Evolutionary conservation across 805 yeast species (phyloP), one percentile per base, ranked within the genome.

Genomic region (Hemisphaericaspora nanyangensis): DNA sequence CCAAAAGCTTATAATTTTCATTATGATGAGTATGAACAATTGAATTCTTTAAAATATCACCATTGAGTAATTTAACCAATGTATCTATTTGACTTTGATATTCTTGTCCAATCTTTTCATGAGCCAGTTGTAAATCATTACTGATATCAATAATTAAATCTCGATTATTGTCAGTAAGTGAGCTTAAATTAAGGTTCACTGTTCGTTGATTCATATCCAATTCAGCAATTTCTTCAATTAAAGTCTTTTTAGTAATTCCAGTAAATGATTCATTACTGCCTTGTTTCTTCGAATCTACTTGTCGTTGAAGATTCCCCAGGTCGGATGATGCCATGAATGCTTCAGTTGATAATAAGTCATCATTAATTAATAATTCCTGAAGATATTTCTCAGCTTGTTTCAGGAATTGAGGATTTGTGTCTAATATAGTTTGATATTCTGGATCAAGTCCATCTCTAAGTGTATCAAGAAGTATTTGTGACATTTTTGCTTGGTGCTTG

Each of bases 201-300:
- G 58, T 53, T 16, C 80, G 59, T 45, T 76, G 77, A n/a, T 65
- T 46, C 19, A 77, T 74, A 48, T 82, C 88, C 25, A 82, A 58
- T 51, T 84, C 91, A 0, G 90, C 90, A 31, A 84, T 80, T 51
- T 81, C 89, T 47, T 82, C 87, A 1, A 79, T 76, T 25, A 79
- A 48, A 0, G 80, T 73, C 35, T 35, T 45, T 11, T 31, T 22
- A n/a, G n/a, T n/a, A n/a, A n/a, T n/a, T n/a, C n/a, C n/a, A n/a
- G n/a, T n/a, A n/a, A n/a, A n/a, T n/a, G n/a, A n/a, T n/a, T n/a
- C n/a, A n/a, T n/a, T n/a, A n/a, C n/a, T n/a, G n/a, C n/a, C 17
- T 27, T 31, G 19, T 35, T 11, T 10, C 16, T 12, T 11, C 37
- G 33, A 31, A 16, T 12, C 25, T 31, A n/a, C 10, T 25, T 26